phyloP scores from a whole-genome alignment of 768 basidiomycete genomes.

The Suillus americanus region DNA sequence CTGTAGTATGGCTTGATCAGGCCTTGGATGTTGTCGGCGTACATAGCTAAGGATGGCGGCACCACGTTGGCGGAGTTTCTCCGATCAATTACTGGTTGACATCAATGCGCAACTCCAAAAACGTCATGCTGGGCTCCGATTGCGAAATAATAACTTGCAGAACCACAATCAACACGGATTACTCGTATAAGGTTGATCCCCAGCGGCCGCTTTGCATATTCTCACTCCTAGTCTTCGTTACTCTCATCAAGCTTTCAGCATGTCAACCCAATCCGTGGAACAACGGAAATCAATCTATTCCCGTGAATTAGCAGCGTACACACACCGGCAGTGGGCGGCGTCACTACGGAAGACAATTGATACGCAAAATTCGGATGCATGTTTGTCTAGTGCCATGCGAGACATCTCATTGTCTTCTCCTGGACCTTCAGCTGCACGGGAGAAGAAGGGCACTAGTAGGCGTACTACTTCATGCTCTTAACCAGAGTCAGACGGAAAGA shows the following conservation, averaged over 20 bases:
- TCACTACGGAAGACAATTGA: conserved; percentile 11
- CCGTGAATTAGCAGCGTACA: conserved; percentile 21
- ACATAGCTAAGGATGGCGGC: not conserved
- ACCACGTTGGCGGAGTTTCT: not conserved
- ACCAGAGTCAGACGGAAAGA: not conserved
- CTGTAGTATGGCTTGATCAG: not conserved
- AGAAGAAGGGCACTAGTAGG: not conserved
- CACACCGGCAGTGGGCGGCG: conserved; percentile 20
- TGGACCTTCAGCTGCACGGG: not conserved
- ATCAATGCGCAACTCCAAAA: not conserved
- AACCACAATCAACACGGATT: not conserved
- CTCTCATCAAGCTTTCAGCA: not conserved
- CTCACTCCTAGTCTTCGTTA: not conserved
- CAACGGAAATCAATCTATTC: conserved; percentile 14
- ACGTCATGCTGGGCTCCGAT: not conserved
- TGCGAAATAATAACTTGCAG: not conserved
- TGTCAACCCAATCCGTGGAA: conserved; percentile 9
- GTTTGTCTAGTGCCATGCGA: not conserved
- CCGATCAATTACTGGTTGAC: not conserved
- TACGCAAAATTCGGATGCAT: conserved; percentile 6
- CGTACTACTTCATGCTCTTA: not conserved
- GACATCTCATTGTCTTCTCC: not conserved
- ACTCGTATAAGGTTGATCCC: not conserved
- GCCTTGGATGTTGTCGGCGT: not conserved
- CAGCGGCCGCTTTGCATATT: too few relatives aligned